These are phyloP conservation scores for Lunularia cruciata DNA, from an alignment of 225 moss, liverwort and hornwort genomes.

Conservation along the genomic window DNA sequence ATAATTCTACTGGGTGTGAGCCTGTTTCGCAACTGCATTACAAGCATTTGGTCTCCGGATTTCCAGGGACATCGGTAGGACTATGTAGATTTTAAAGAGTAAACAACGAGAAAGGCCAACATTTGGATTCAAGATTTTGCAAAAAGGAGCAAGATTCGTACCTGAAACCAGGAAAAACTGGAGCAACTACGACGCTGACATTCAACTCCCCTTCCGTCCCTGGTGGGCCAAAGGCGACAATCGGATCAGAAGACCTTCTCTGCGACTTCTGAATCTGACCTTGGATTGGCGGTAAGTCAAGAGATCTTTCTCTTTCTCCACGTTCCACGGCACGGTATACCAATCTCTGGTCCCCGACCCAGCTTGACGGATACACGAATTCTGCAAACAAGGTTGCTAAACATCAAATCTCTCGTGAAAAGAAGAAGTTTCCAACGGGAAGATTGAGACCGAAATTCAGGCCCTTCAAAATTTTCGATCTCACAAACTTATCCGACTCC, in stretches of 20 bases:
- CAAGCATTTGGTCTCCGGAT: neutral
- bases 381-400: slow-evolving; percentile 45
- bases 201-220: slow-evolving; percentile 80
- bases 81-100: neutral
- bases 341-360: slow-evolving; percentile 94
- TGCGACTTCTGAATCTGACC: slow-evolving; percentile 16
- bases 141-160: slow-evolving; percentile 31
- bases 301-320: slow-evolving; percentile 69
- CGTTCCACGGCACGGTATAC: slow-evolving; percentile 78
- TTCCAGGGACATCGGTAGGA: neutral
- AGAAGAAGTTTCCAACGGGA: too few relatives aligned
- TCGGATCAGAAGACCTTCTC: slow-evolving; percentile 54
- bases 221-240: slow-evolving; percentile 87
- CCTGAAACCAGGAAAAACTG: slow-evolving; percentile 70
- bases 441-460: too few relatives aligned
- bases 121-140: neutral
- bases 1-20: too few relatives aligned
- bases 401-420: too few relatives aligned
- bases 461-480: too few relatives aligned
- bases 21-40: too few relatives aligned
- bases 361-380: slow-evolving; percentile 68
- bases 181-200: slow-evolving; percentile 83
- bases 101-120: neutral
- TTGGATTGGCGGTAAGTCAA: slow-evolving; percentile 61
- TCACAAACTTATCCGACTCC: too few relatives aligned